These are phyloP conservation scores for Gossypium arboreum DNA, from an alignment of 345 rosid species.

Conservation along the genomic window DNA sequence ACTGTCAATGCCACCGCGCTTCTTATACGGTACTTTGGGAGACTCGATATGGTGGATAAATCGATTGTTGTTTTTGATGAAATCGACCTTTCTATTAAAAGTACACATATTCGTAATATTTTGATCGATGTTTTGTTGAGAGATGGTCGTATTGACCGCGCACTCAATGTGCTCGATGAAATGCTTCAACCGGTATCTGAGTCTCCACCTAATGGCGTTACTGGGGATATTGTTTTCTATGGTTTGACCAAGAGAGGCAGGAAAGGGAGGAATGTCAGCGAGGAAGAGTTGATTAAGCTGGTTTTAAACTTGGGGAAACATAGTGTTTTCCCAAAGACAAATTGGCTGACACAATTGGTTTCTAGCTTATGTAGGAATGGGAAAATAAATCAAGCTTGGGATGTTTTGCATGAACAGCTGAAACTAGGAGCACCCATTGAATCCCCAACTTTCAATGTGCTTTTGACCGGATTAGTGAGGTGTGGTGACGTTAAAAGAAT, in stretches of 20 bases:
- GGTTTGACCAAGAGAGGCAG: slow-evolving; percentile 28
- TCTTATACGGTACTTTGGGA: slow-evolving; percentile 49
- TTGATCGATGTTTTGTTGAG: slow-evolving; percentile 31
- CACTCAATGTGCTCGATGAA: slow-evolving; percentile 80
- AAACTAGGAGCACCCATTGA: slow-evolving; percentile 39
- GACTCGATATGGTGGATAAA: slow-evolving; percentile 43
- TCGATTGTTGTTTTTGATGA: slow-evolving; percentile 39
- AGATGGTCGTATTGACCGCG: slow-evolving; percentile 43
- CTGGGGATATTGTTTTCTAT: slow-evolving; percentile 46
- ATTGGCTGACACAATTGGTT: slow-evolving; percentile 44
- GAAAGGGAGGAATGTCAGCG: slow-evolving; percentile 24
- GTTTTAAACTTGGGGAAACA: slow-evolving; percentile 42
- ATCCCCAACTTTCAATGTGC: slow-evolving; percentile 52
- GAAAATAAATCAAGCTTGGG: slow-evolving; percentile 41
- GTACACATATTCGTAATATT: slow-evolving; percentile 42
- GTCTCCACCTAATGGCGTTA: slow-evolving; percentile 40
- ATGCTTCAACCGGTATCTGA: slow-evolving; percentile 48
- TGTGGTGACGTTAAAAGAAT: slow-evolving; percentile 41
- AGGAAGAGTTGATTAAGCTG: slow-evolving; percentile 39
- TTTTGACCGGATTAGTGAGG: slow-evolving; percentile 56
- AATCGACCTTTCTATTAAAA: slow-evolving; percentile 32
- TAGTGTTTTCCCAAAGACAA: slow-evolving; percentile 43
- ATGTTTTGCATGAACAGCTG: slow-evolving; percentile 42
- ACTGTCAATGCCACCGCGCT: slow-evolving; percentile 39
- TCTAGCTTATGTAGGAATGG: slow-evolving; percentile 41